phyloP scores from a whole-genome alignment of 2,329 filamentous ascomycete genomes.

The Diaporthe eres region DNA sequence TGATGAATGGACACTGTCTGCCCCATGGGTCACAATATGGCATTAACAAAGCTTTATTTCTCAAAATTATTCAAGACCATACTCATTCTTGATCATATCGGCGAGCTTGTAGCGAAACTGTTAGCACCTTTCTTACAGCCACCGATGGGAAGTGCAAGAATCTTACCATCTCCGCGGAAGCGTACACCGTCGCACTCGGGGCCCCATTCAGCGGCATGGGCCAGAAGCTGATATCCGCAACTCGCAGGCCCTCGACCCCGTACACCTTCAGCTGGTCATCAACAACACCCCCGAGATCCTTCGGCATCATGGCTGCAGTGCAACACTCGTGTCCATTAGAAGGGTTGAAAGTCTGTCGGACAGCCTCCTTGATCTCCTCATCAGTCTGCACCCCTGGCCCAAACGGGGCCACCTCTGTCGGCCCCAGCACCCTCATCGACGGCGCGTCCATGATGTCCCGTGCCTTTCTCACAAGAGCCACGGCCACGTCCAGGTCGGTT shows the following conservation, averaged over 20 bases:
- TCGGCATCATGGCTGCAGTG: conserved; percentile 1
- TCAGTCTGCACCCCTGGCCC: neutral
- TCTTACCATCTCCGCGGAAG: neutral
- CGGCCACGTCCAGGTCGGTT: conserved; percentile 53
- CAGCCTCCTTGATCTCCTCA: neutral
- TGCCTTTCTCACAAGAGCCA: conserved; percentile 50
- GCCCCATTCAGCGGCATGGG: conserved; percentile 1
- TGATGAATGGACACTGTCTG: no score
- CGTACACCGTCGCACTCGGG: conserved; percentile 19
- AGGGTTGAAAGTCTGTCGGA: conserved; percentile 2
- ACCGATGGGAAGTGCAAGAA: neutral
- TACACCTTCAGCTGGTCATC: conserved; percentile 19
- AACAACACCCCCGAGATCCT: conserved; percentile 13
- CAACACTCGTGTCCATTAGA: conserved; percentile 17
- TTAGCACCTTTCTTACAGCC: no score
- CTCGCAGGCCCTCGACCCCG: conserved; percentile 31
- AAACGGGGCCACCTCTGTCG: neutral
- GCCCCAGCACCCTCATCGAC: conserved; percentile 12
- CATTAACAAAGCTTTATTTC: neutral
- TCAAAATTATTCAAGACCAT: neutral
- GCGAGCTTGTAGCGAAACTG: neutral
- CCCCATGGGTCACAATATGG: no score
- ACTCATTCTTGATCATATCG: neutral
- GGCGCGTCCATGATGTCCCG: conserved; percentile 8
- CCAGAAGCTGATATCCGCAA: conserved; percentile 18